Conservation (phyloP, 2,329 filamentous ascomycete genomes). For the Chaetomium sp. region DNA sequence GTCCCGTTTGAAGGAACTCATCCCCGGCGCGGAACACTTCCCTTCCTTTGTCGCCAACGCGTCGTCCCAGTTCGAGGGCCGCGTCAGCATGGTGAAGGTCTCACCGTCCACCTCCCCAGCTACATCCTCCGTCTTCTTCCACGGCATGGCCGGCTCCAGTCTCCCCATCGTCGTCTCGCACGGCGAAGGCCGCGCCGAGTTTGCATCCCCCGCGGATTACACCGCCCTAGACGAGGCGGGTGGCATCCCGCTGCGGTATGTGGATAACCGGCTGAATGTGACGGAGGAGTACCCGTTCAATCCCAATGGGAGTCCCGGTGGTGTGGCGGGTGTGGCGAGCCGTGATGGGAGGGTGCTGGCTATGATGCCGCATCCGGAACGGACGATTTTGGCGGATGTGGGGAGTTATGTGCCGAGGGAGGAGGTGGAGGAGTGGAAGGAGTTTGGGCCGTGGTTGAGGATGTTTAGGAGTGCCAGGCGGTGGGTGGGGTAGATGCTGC, state of each 20-base stretch:
- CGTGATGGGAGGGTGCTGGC: constrained; percentile 74
- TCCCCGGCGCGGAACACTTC: constrained; percentile 79
- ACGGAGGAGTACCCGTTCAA: constrained; percentile 86
- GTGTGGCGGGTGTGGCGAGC: constrained; percentile 73
- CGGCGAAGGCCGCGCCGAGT: constrained; percentile 79
- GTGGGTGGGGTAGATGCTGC: constrained; percentile 62
- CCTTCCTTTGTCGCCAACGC: constrained; percentile 80
- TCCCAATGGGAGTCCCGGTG: constrained; percentile 74
- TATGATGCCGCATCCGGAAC: constrained; percentile 90
- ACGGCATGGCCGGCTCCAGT: constrained; percentile 76
- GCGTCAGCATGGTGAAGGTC: constrained; percentile 76
- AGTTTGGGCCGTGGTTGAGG: constrained; percentile 77
- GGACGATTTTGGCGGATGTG: constrained; percentile 76
- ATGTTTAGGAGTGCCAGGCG: constrained; percentile 82
- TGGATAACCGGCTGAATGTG: constrained; percentile 70
- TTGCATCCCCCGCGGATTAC: constrained; percentile 48
- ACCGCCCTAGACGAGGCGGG: constrained; percentile 55
- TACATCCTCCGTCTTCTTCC: constrained; percentile 72
- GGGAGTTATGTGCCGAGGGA: constrained; percentile 63
- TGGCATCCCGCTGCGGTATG: constrained; percentile 72
- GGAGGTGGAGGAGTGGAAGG: constrained; percentile 62
- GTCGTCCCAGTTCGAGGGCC: constrained; percentile 84
- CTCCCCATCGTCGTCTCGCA: constrained; percentile 86
- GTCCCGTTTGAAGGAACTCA: constrained; percentile 72
- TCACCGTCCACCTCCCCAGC: constrained; percentile 43